Base-by-base conservation (phyloP, 1,284 basidiomycete genomes). In the Blastosporella zonata region DNA sequence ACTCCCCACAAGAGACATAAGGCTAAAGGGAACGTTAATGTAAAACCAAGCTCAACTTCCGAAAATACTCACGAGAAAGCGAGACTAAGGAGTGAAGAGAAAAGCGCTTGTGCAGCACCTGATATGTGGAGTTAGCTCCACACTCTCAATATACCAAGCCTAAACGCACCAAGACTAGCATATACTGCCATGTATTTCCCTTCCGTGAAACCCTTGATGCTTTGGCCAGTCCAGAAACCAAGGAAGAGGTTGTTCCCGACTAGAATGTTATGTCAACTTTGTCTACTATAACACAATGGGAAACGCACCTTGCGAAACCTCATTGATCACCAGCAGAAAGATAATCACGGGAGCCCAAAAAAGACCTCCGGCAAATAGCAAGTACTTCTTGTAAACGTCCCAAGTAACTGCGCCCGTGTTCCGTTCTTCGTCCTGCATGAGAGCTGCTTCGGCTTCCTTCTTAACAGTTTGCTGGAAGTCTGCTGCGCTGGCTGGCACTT, bases 111-210 rank as follows among this genome's bases (percentile, higher is more conserved):
- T 0, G 74, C 73, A 27, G 62, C 62, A 46, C 73, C 70, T 71
- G 31, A 6, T 2, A 23, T 35, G 29, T 35, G n/a, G 47, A 49
- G 25, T 43, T 33, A 9, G 36, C n/a, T 12, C 15, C 27, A 23
- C 15, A 18, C 3, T 3, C n/a, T 10, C 23, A 20, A 37, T 9
- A n/a, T 18, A 13, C 2, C 13, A 15, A 7, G 12, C 21, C 7
- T 22, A 8, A 33, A 57, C 63, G 8, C 27, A 66, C 82, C 84
- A 10, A 88, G 69, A 8, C 70, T 75, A 2, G 79, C 81, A 58
- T 87, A 89, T n/a, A 84, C 74, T 2, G 69, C 84, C 74, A 87
- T 87, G 61, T 87, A 87, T 44, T 82, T 69, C 1, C 73, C 77
- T 55, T 82, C 72, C 2, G 36, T 62, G 60, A 84, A 83, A 1